These are phyloP conservation scores for Crithidia bombi DNA, from an alignment of 208 protist species.

Conservation along the genomic window DNA sequence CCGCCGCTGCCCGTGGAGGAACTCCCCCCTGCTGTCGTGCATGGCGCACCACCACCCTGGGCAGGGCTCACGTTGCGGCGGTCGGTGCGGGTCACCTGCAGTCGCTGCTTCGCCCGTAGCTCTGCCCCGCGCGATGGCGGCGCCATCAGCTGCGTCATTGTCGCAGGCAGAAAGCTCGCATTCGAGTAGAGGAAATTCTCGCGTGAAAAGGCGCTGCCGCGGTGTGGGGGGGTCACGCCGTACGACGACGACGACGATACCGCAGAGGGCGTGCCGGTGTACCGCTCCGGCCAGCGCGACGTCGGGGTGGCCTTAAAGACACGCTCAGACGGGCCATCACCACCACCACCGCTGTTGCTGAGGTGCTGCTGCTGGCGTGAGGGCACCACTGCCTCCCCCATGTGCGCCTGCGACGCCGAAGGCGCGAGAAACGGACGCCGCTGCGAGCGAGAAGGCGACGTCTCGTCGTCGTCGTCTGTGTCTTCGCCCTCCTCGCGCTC, in stretches of 20 bases:
- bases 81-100: slow-evolving; percentile 48
- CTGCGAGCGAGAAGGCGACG: slow-evolving; percentile 18
- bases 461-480: slow-evolving; percentile 40
- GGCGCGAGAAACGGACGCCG: slow-evolving; percentile 8
- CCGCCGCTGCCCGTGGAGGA: neutral
- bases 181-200: slow-evolving; percentile 18
- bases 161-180: slow-evolving; percentile 36
- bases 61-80: slow-evolving; percentile 22
- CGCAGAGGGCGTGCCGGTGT: neutral
- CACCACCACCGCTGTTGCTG: neutral
- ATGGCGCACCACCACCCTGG: neutral
- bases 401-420: slow-evolving; percentile 22
- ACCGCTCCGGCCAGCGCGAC: slow-evolving; percentile 5
- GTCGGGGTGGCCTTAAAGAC: neutral
- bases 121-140: slow-evolving; percentile 42
- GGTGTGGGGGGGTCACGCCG: neutral
- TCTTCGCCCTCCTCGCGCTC: slow-evolving; percentile 45
- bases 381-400: slow-evolving; percentile 25
- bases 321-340: too few relatives aligned
- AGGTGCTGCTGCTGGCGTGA: slow-evolving; percentile 33
- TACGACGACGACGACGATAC: slow-evolving; percentile 2
- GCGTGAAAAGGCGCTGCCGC: neutral
- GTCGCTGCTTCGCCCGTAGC: slow-evolving; percentile 40
- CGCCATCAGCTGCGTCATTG: slow-evolving; percentile 52
- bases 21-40: neutral